Evolutionary conservation across 345 rosid species (phyloP), one percentile per base, ranked within the genome.

Genomic region (Hibiscus trionum): DNA sequence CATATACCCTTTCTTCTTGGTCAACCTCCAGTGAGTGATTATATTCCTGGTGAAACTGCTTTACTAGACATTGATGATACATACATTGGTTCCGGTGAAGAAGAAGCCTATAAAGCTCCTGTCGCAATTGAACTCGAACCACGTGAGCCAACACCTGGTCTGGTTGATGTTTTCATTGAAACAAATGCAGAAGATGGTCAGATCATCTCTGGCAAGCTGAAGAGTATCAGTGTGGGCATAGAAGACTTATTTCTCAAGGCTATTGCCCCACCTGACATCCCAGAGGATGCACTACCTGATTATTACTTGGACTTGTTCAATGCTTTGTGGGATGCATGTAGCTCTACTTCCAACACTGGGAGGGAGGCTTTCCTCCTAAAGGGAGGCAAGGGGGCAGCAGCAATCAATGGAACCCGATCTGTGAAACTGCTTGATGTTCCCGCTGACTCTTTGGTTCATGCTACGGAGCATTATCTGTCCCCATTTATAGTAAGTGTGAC

Each of bases 231-330:
- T 2, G 84, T 91, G 33, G 97, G 97, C 49, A 91, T 94, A 73
- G 98, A 91, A 82, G 98, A 94, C 83, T 86, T 94, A 97, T 94
- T 94, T 85, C 90, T 85, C 14, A 90, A 87, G 79, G 88, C 97
- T 64, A 84, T 88, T 79, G 73, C 76, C 61, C 96, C 98, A 10
- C 44, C 81, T 4, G 90, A 84, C 59, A 77, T 86, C 21, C 77
- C 75, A 11, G 85, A 83, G 77, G 85, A 86, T 71, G 76, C 77
- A n/a, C 58, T 84, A 44, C 83, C 91, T 39, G 74, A 55, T 61
- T 94, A 91, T 82, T 85, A 82, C 82, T 79, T 87, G 0, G 80
- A 82, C 63, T 75, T 94, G 77, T 94, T 90, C 75, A 77, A 81
- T 72, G 89, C 95, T 61, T 84, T 94, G 47, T 94, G 98, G 98